phyloP scores from a whole-genome alignment of 176 grass and related monocot species.

The Aegilops umbellulata region DNA sequence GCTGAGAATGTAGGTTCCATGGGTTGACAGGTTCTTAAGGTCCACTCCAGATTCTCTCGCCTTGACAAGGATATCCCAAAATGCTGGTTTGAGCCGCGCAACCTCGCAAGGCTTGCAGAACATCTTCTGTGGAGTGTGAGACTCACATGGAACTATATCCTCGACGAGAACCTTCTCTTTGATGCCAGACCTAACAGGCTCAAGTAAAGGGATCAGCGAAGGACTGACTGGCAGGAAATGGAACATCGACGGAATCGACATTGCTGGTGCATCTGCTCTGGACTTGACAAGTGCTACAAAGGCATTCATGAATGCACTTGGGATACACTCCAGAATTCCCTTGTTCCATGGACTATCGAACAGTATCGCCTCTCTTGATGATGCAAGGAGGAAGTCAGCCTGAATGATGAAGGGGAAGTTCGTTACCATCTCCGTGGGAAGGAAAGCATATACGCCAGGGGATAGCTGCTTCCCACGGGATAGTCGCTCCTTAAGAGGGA shows the following conservation, averaged over 20 bases:
- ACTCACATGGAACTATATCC: slow-evolving; percentile 62
- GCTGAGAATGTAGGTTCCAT: slow-evolving; percentile 64
- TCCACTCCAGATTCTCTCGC: slow-evolving; percentile 34
- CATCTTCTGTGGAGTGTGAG: slow-evolving; percentile 49
- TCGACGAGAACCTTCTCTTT: slow-evolving; percentile 49
- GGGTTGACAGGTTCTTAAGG: slow-evolving; percentile 43
- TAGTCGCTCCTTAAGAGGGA: slow-evolving; percentile 46
- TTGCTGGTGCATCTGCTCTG: slow-evolving; percentile 27
- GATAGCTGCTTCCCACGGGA: slow-evolving; percentile 25
- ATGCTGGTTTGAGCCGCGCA: slow-evolving; percentile 36
- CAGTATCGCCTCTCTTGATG: slow-evolving; percentile 64
- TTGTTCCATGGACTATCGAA: slow-evolving; percentile 72
- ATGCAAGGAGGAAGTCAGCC: slow-evolving; percentile 70
- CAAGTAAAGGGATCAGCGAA: slow-evolving; percentile 42
- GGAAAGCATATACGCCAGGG: slow-evolving; percentile 64
- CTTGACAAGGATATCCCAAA: slow-evolving; percentile 58
- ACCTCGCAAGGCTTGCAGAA: slow-evolving; percentile 59
- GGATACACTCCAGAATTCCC: slow-evolving; percentile 68
- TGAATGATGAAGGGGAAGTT: slow-evolving; percentile 78
- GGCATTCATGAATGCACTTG: slow-evolving; percentile 63
- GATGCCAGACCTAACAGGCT: slow-evolving; percentile 51
- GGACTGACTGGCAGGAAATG: slow-evolving; percentile 45
- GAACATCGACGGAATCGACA: slow-evolving; percentile 39
- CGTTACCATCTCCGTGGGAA: slow-evolving; percentile 78
- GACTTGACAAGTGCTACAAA: slow-evolving; percentile 55